Evolutionary conservation across 2,329 filamentous ascomycete species (phyloP), one percentile per base, ranked within the genome.

Genomic region (Pseudogymnoascus sp.): DNA sequence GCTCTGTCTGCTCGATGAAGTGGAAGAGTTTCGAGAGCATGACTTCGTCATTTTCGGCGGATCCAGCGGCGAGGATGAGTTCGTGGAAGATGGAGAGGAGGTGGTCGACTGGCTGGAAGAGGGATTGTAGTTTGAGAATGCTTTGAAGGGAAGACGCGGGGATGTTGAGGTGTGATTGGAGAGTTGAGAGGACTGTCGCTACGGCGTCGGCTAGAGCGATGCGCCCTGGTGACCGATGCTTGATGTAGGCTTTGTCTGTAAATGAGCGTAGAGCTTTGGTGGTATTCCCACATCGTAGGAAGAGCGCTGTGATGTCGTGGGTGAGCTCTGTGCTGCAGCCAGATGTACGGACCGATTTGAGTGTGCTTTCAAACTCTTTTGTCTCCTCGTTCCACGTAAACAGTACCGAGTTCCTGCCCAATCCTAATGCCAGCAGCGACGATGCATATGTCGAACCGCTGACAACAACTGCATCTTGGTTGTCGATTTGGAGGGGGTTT

Each of bases 351-450:
- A 83, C 75, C 6, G 74, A 71, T 0, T 76, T 67, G 0, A 81
- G 66, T 1, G 74, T 72, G 8, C 80, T 76, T 14, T 74, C 71
- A 66, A 92, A 90, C 0, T 74, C 75, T 22, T 73, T 74, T 28
- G 77, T 77, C 2, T 76, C 75, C 2, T 77, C 70, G 58, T 86
- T 76, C 78, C 83, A 90, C 0, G 73, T 69, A 71, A 90, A 94
- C 35, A 94, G 80, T 1, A 88, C 77, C 0, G 89, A 92, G 38
- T 85, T 86, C 57, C 88, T 80, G 0, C 89, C 90, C 5, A 91
- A 79, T 0, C 84, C 83, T 1, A 93, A 75, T 11, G 84, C 81
- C 63, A 88, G 76, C 0, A 93, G 75, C 9, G 85, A 86, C 15
- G 78, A 72, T 58, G 78, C 73, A 68, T 84, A 87, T 4, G 75